Base-by-base conservation (phyloP, 345 rosid species). In the Rhodamnia argentea region DNA sequence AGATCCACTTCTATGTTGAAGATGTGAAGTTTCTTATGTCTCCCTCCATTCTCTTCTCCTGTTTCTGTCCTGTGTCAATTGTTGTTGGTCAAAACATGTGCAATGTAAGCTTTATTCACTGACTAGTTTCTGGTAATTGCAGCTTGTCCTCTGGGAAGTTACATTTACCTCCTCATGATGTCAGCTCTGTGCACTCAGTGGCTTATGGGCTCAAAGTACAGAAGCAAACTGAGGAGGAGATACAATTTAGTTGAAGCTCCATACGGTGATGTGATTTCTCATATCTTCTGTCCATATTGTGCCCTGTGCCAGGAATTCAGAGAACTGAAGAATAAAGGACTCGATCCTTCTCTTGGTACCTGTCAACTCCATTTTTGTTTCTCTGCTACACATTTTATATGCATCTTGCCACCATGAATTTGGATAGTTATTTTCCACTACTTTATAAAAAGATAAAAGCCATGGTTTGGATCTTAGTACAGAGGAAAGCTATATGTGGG, bases 261-360 rank as follows among this genome's bases (percentile, higher is more conserved):
- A 22, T 88, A 86, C 47, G 83, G 91, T 50, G 95, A 93, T 86
- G 86, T 88, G 83, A 86, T 84, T 12, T 29, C 90, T 82, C 93
- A 91, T 82, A 86, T 88, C 37, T 82, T 92, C 55, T 92, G 92
- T 58, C 83, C 90, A 55, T 89, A 81, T 82, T 91, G 93, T 85
- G 88, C 93, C 58, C 92, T 92, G 84, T 85, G 90, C 83, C 94
- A 90, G 83, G 93, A 93, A 86, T 90, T 86, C 53, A 88, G 94
- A 87, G 95, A 91, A 87, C 93, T 93, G 87, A 87, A 88, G 82
- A 84, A 52, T 74, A 88, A 92, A 55, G 89, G 88, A 82, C 89
- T 89, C 47, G 91, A 93, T 89, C 93, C 93, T 78, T 86, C 93
- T 87, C 82, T 90, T 84, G 95, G 93, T 92, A 89, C 26, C 47